Conservation (phyloP, 495 filamentous ascomycete species). For the Penicillium antarcticum region DNA sequence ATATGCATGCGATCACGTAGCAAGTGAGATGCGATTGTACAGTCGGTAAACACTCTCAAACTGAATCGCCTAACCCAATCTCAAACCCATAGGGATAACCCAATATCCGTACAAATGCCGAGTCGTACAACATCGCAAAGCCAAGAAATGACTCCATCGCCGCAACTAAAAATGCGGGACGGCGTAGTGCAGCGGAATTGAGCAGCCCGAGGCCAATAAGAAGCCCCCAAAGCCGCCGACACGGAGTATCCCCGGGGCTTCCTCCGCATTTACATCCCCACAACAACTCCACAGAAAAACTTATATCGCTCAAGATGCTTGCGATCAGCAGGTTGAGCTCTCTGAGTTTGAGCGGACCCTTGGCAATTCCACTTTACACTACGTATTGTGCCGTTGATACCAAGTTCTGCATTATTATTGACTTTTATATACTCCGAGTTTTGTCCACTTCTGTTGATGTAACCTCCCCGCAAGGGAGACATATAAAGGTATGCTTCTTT, state of each 20-base stretch:
- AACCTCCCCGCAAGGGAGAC: not conserved
- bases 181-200: slow-evolving; percentile 5
- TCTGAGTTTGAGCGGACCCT: not conserved
- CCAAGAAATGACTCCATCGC: too few relatives aligned
- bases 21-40: too few relatives aligned
- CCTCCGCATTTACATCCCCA: slow-evolving; percentile 1
- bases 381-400: not conserved
- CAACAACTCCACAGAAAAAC: not conserved
- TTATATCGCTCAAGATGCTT: not conserved
- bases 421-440: not conserved
- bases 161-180: too few relatives aligned
- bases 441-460: not conserved
- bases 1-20: too few relatives aligned
- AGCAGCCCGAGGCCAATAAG: slow-evolving; percentile 6
- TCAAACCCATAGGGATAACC: too few relatives aligned
- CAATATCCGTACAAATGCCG: too few relatives aligned
- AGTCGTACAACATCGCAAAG: too few relatives aligned
- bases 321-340: not conserved
- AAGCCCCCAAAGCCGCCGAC: slow-evolving; percentile 17
- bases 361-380: not conserved
- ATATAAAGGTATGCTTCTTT: not conserved
- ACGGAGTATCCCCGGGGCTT: slow-evolving; percentile 9
- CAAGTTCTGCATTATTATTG: not conserved
- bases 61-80: too few relatives aligned
- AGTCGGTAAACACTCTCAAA: too few relatives aligned